phyloP scores from a whole-genome alignment of 495 filamentous ascomycete species.

The Hyaloscypha bicolor region DNA sequence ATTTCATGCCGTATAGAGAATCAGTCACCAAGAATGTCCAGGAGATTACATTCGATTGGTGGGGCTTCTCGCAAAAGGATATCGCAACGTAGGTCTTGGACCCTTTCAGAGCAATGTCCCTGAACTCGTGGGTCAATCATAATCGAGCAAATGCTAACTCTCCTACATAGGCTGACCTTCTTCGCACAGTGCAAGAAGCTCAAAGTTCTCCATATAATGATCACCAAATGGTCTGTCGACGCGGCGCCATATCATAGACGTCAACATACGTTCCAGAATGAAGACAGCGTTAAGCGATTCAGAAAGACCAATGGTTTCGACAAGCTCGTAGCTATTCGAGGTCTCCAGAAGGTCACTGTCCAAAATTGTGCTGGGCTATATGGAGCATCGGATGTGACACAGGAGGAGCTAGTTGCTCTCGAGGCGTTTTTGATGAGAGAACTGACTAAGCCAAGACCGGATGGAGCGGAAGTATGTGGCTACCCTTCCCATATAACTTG shows the following conservation, averaged over 20 bases:
- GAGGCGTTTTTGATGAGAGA: not conserved
- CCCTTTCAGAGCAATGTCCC: not conserved
- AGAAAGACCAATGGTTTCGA: slow-evolving; percentile 13
- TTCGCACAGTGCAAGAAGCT: slow-evolving; percentile 13
- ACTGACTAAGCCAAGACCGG: not conserved
- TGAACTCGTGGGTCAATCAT: not conserved
- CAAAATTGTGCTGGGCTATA: not conserved
- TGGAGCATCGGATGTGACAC: not conserved
- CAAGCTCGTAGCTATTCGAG: slow-evolving; percentile 5
- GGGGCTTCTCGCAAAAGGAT: not conserved
- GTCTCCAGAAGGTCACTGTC: slow-evolving; percentile 18
- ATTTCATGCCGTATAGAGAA: not conserved
- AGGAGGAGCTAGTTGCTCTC: not conserved
- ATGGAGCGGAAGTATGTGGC: not conserved
- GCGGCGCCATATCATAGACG: not conserved
- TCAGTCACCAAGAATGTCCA: not conserved
- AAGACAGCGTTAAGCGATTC: slow-evolving; percentile 4
- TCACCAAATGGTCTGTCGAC: not conserved
- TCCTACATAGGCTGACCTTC: not conserved
- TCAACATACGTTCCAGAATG: slow-evolving; percentile 1
- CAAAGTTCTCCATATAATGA: not conserved
- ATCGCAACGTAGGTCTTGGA: not conserved
- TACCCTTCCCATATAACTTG: not conserved
- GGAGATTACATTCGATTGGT: not conserved
- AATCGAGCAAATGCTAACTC: not conserved